phyloP scores from a whole-genome alignment of 371 early-diverging fungal genomes.

The Choanephora cucurbitarum region DNA sequence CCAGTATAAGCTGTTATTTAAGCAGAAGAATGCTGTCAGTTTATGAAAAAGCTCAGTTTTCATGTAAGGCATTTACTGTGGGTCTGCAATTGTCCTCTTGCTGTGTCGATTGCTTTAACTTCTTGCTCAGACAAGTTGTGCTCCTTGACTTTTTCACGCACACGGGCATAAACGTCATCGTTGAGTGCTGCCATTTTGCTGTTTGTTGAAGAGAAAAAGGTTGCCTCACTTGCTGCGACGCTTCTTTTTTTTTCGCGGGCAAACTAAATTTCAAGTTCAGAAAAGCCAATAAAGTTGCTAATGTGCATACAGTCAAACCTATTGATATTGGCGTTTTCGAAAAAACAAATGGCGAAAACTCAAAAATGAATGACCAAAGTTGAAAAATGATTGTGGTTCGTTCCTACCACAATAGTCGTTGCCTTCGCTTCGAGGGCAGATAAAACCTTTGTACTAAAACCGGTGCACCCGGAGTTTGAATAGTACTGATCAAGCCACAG shows the following conservation, averaged over 20 bases:
- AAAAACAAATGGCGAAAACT: no score
- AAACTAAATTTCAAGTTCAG: no score
- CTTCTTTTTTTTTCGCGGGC: background rate
- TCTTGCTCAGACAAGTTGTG: constrained; percentile 47
- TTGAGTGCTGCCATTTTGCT: constrained; percentile 31
- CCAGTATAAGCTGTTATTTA: constrained; percentile 36
- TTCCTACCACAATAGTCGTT: no score
- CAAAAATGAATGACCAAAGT: no score
- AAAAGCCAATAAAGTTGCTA: no score
- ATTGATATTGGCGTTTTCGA: no score
- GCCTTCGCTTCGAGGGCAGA: no score
- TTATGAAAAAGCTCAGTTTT: background rate
- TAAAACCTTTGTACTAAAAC: no score
- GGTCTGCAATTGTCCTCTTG: constrained; percentile 37
- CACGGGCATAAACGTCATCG: constrained; percentile 37
- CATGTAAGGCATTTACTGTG: constrained; percentile 30
- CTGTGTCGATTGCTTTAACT: constrained; percentile 42
- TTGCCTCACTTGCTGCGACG: background rate
- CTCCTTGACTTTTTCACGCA: constrained; percentile 45
- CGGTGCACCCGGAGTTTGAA: no score
- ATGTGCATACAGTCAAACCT: no score
- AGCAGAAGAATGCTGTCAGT: background rate
- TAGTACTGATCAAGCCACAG: no score
- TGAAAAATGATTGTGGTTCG: no score
- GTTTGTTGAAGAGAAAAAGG: background rate